These are phyloP conservation scores for Trametes polyzona DNA, from an alignment of 1,284 basidiomycete species.

Conservation along the genomic window DNA sequence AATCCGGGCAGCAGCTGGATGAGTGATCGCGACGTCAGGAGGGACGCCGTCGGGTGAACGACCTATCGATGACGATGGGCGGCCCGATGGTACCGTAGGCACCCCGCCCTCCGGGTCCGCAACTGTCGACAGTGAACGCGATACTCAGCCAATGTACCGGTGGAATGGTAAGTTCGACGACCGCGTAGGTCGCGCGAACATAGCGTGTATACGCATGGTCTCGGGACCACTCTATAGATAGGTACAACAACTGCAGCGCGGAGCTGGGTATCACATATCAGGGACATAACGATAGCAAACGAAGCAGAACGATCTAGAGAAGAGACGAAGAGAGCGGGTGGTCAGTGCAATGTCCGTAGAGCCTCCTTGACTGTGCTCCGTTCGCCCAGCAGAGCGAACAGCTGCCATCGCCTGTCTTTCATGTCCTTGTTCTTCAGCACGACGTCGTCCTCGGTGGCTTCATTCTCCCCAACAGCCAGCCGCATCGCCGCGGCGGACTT, in stretches of 20 bases:
- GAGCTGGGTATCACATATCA: background rate
- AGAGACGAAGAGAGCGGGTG: slow-evolving; percentile 15
- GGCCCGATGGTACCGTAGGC: slow-evolving; percentile 1
- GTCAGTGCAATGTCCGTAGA: slow-evolving; percentile 39
- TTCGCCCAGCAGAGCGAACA: slow-evolving; percentile 73
- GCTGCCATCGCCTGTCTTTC: slow-evolving; percentile 72
- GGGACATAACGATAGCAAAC: background rate
- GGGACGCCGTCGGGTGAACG: background rate
- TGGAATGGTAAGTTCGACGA: background rate
- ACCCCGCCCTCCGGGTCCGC: no score
- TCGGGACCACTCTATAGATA: background rate
- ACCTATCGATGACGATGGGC: slow-evolving; percentile 19
- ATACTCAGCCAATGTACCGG: background rate
- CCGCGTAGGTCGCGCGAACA: background rate
- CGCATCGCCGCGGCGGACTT: slow-evolving; percentile 75
- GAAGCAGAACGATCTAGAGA: background rate
- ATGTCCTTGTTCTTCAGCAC: slow-evolving; percentile 67
- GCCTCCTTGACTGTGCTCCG: slow-evolving; percentile 74
- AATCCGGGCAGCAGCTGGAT: background rate
- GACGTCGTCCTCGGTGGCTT: slow-evolving; percentile 55
- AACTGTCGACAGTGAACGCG: no score
- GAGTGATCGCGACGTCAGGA: slow-evolving; percentile 13
- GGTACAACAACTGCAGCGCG: background rate
- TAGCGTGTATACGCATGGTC: background rate
- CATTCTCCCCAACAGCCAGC: slow-evolving; percentile 62